Evolutionary conservation across 2,329 filamentous ascomycete species (phyloP), one percentile per base, ranked within the genome.

Genomic region (Pseudogymnoascus sp.): DNA sequence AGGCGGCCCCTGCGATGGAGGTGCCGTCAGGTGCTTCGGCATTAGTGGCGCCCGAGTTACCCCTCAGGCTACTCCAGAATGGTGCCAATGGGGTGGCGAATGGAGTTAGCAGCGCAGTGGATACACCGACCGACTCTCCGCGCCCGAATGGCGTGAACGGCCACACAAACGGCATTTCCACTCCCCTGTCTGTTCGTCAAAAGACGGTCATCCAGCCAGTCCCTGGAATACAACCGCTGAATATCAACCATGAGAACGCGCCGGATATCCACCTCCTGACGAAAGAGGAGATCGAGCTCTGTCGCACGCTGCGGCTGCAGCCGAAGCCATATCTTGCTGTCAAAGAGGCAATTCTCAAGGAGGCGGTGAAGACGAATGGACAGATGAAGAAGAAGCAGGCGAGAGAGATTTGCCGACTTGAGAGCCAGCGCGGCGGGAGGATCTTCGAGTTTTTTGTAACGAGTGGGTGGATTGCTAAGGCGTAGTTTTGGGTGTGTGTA

Each of bases 381-480:
- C 84, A 82, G 10, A 77, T 99, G 6, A 97, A 96, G 80, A 96
- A 94, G 82, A 97, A 97, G 76, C 87, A 93, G 68, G 92, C 92
- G 1, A 89, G 88, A 72, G 89, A 95, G 71, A 87, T 97, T 27
- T 92, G 89, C 71, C 76, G 86, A 72, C 82, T 97, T 60, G 93
- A 97, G 70, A 84, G 86, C 8, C 88, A 89, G 66, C 97, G 97
- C 74, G 88, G 89, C 0, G 87, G 88, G 15, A 83, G 90, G 67
- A 85, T 97, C 63, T 97, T 93, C 75, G 94, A 97, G 74, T 97
- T 97, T 73, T 92, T 97, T 77, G 89, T 96, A 65, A 90, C 92
- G 72, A 87, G 87, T 62, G 94, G 93, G 2, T 97, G 93, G 92
- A 87, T 97, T 64, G 88, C 87, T 33, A 94, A 95, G 78, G 89